Evolutionary conservation across 1,284 basidiomycete species (phyloP).

Genomic region (Trametes pubescens): DNA sequence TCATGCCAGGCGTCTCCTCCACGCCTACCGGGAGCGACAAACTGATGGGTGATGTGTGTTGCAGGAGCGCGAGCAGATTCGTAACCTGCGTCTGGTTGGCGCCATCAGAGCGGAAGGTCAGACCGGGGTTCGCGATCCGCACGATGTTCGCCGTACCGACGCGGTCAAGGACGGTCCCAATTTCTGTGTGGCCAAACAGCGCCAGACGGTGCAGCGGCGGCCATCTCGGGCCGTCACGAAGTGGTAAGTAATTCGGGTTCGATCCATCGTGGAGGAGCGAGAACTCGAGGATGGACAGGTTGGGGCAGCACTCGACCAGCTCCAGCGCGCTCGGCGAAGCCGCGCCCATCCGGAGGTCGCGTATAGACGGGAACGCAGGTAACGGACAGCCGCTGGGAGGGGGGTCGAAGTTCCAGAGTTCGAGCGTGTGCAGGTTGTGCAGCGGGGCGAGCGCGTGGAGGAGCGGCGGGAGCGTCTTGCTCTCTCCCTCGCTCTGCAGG

Average conservation of each 20-base stretch:
- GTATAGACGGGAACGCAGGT: background rate
- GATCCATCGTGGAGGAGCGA: background rate
- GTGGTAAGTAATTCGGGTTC: background rate
- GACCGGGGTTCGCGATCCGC: background rate
- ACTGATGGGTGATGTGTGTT: conserved; percentile 1
- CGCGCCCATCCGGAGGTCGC: background rate
- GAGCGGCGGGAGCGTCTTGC: conserved; percentile 16
- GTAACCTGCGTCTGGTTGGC: background rate
- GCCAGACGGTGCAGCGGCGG: background rate
- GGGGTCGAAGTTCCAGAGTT: conserved; percentile 8
- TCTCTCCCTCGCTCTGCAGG: background rate
- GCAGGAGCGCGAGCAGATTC: conserved; percentile 1
- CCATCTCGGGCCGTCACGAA: background rate
- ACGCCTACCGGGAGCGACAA: conserved; percentile 1
- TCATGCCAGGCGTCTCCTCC: background rate
- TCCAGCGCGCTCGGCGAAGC: conserved; percentile 5
- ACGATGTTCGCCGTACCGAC: background rate
- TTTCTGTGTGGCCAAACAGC: background rate
- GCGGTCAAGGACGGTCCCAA: background rate
- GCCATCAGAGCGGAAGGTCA: background rate
- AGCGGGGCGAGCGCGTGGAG: conserved; percentile 4
- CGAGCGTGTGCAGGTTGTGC: conserved; percentile 15
- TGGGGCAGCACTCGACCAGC: conserved; percentile 9
- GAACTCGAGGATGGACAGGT: background rate
- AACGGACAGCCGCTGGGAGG: background rate